Evolutionary conservation across 78 protist genomes (phyloP).

Genomic region (Dictyostelium intermedium): DNA sequence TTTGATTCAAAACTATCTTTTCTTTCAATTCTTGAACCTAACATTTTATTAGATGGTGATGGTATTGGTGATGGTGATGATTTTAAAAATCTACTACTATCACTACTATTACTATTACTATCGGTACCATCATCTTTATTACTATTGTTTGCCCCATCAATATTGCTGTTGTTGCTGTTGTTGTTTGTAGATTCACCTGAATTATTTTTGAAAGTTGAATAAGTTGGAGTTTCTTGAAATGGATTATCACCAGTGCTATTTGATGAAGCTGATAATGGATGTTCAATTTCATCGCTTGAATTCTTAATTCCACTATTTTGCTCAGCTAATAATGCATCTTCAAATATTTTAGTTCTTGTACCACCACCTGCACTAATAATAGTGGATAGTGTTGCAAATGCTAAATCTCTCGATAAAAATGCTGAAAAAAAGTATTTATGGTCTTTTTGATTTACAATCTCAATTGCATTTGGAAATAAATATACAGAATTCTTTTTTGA

Average conservation of each 20-base stretch:
- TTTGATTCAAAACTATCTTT: not conserved
- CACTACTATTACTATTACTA: slow-evolving; percentile 11
- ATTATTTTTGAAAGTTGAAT: slow-evolving; percentile 15
- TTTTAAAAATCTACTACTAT: not conserved
- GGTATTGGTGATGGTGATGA: slow-evolving; percentile 18
- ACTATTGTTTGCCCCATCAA: not conserved
- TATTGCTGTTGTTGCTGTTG: not conserved
- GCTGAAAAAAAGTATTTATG: slow-evolving; percentile 76
- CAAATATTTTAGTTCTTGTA: slow-evolving; percentile 72
- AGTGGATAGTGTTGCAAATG: slow-evolving; percentile 62
- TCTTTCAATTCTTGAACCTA: slow-evolving; percentile 22
- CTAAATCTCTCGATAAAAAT: slow-evolving; percentile 70
- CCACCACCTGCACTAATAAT: slow-evolving; percentile 72
- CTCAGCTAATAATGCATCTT: slow-evolving; percentile 19
- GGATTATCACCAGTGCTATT: not conserved
- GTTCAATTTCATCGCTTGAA: slow-evolving; percentile 3
- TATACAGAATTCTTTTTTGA: slow-evolving; percentile 66
- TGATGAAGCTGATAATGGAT: not conserved
- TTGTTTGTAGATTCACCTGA: not conserved
- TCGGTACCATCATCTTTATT: not conserved
- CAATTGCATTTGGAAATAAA: slow-evolving; percentile 77
- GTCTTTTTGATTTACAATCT: slow-evolving; percentile 23
- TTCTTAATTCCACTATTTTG: not conserved
- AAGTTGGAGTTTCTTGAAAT: slow-evolving; percentile 54
- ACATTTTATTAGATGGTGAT: slow-evolving; percentile 44